Percentiles rank a stretch among this genome's conserved stretches.
Evolutionary conservation across 306 rosid genomes (phyloP).

Genomic region (Quercus robur): DNA sequence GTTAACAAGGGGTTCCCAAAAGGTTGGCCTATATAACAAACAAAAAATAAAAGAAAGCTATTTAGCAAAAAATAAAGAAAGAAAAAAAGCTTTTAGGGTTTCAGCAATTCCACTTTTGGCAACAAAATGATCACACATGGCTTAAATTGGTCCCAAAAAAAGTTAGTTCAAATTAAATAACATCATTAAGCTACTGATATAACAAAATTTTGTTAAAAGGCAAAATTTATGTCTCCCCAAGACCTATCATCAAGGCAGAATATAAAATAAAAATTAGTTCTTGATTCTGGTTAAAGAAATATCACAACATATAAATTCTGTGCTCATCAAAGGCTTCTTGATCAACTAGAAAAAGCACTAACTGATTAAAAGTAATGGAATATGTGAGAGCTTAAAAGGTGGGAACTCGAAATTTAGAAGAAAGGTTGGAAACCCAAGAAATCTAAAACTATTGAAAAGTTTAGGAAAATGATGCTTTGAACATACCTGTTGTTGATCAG

Average conservation of each 20-base stretch:
- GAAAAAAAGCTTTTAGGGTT: background rate
- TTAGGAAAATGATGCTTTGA: background rate
- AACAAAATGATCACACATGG: slow-evolving; percentile 10
- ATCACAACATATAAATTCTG: background rate
- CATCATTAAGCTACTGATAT: background rate
- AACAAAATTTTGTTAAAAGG: background rate
- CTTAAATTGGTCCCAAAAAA: background rate
- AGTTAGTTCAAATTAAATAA: background rate
- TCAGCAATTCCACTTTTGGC: background rate
- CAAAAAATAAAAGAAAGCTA: background rate
- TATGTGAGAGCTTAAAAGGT: background rate
- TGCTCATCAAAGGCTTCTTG: background rate
- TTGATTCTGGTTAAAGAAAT: background rate
- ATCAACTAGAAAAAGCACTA: background rate
- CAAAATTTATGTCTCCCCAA: background rate
- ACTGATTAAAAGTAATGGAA: background rate
- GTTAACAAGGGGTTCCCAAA: background rate
- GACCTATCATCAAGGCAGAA: background rate
- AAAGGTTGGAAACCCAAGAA: background rate
- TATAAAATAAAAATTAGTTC: background rate
- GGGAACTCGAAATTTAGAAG: background rate
- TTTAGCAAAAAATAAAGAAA: too few species aligned
- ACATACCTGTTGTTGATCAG: slow-evolving; percentile 14
- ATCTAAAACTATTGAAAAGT: background rate
- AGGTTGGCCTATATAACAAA: background rate